These are phyloP conservation scores for Camellia granthamiana DNA, from an alignment of 148 eudicot species.

Conservation along the genomic window DNA sequence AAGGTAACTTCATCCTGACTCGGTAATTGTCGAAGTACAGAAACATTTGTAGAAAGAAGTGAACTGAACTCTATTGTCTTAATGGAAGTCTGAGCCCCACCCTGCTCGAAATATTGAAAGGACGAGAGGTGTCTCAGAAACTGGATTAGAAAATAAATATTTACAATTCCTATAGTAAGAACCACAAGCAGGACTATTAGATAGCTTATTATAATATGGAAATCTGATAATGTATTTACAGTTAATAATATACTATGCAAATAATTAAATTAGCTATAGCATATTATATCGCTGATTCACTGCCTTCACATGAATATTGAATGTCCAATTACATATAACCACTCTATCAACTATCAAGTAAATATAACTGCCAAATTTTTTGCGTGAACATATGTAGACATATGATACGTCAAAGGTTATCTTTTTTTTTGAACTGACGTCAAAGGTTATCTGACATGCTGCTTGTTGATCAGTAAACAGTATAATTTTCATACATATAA, in stretches of 20 bases:
- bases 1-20: constrained; percentile 26
- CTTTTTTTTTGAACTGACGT: too few species aligned
- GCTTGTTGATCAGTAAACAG: neutral
- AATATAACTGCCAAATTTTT: neutral
- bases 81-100: constrained; percentile 79
- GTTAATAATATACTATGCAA: neutral
- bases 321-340: neutral
- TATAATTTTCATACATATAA: neutral
- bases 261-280: too few species aligned
- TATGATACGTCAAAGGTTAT: neutral
- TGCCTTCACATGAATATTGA: neutral
- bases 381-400: neutral
- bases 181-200: constrained; percentile 5
- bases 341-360: neutral
- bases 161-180: neutral
- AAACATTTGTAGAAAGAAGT: constrained; percentile 28
- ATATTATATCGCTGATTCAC: neutral
- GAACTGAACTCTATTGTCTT: constrained; percentile 35
- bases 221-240: neutral
- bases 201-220: neutral
- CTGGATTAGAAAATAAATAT: neutral
- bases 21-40: constrained; percentile 19
- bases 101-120: constrained; percentile 43
- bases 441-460: neutral
- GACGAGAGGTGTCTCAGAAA: neutral